A percentile compares a stretch with the other conserved stretches of the same genome.
phyloP scores from a whole-genome alignment of 176 grass and related monocot species.

The Pharus latifolius region DNA sequence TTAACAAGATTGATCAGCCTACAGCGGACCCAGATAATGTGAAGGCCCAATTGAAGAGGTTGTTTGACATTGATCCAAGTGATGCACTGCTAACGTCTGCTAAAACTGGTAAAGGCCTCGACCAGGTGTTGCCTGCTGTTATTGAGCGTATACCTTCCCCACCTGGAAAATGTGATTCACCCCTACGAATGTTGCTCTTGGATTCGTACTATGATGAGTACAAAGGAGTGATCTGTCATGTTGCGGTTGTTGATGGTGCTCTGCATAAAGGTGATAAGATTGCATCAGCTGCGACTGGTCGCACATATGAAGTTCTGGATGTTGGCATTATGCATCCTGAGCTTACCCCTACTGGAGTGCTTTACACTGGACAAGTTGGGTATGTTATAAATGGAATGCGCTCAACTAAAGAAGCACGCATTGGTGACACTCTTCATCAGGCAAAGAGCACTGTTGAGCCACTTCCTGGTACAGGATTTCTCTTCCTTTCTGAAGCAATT shows the following conservation, averaged over 20 bases:
- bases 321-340: conserved; percentile 94
- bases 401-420: conserved; percentile 87
- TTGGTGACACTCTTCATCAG: conserved; percentile 88
- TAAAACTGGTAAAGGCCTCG: conserved; percentile 86
- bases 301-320: conserved; percentile 76
- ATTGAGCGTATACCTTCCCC: conserved; percentile 69
- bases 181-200: conserved; percentile 87
- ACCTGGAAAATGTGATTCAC: conserved; percentile 60
- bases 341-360: conserved; percentile 80
- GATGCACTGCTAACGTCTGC: conserved; percentile 91
- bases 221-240: conserved; percentile 98
- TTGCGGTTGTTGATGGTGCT: conserved; percentile 86
- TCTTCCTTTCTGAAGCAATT: not conserved
- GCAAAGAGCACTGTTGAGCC: conserved; percentile 57
- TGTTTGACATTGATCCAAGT: conserved; percentile 84
- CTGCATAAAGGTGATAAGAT: conserved; percentile 92
- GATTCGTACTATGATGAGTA: conserved; percentile 99
- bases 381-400: conserved; percentile 96
- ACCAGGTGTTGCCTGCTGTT: conserved; percentile 73
- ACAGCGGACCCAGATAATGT: conserved; percentile 92
- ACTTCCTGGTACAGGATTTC: conserved; percentile 54
- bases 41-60: conserved; percentile 73
- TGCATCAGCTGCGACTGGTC: conserved; percentile 68
- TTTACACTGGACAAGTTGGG: conserved; percentile 94
- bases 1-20: conserved; percentile 98